Evolutionary conservation across 2,329 filamentous ascomycete genomes (phyloP).

Genomic region (Leptographium flavum): DNA sequence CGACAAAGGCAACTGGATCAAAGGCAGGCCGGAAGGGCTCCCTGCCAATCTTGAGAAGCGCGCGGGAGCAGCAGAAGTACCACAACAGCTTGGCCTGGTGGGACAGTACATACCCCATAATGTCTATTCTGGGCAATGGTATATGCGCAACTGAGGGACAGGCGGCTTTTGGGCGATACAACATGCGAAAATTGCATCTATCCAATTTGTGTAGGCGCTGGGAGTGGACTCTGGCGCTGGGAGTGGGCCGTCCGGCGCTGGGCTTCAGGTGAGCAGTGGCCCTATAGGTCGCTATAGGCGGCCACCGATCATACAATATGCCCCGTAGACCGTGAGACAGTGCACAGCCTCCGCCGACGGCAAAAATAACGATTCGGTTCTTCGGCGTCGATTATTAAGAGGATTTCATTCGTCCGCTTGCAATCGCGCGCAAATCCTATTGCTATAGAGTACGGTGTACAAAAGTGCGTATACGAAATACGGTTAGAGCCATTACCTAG

Average conservation of each 20-base stretch:
- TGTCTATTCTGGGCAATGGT: background rate
- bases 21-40: background rate
- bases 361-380: background rate
- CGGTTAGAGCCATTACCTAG: too few species aligned
- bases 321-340: background rate
- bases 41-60: conserved; percentile 4
- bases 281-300: background rate
- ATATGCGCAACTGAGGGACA: background rate
- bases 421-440: background rate
- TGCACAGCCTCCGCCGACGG: conserved; percentile 7
- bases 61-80: conserved; percentile 1
- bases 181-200: background rate
- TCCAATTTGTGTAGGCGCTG: conserved; percentile 2
- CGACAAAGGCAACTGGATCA: background rate
- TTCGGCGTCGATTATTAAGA: background rate
- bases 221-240: background rate
- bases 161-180: background rate
- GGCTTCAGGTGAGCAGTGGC: background rate
- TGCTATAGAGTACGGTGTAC: too few species aligned
- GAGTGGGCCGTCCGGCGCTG: background rate
- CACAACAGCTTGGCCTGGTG: background rate
- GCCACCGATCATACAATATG: background rate
- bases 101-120: background rate
- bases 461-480: background rate
- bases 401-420: background rate